Evolutionary conservation across 2,329 filamentous ascomycete genomes (phyloP).

Genomic region (Paramyrothecium roridum): DNA sequence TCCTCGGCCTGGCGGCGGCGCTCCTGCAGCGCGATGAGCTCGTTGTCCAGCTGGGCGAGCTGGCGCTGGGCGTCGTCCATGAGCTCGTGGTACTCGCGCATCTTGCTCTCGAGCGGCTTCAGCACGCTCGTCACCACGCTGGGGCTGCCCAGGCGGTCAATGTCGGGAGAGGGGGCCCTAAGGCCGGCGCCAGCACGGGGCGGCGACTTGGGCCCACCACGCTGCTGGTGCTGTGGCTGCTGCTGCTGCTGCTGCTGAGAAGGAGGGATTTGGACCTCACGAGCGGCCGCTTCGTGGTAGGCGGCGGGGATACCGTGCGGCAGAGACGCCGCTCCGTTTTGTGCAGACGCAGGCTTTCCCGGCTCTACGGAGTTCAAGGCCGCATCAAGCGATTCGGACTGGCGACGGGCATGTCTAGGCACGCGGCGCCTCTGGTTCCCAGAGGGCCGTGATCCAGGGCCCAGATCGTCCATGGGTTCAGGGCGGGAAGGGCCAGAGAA

Average conservation of each 20-base stretch:
- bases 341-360: neutral
- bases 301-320: neutral
- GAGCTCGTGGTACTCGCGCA: slow-evolving; percentile 37
- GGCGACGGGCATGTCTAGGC: neutral
- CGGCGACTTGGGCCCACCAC: neutral
- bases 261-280: neutral
- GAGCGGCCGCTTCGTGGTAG: neutral
- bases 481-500: neutral
- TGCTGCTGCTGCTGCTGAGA: neutral
- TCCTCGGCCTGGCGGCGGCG: slow-evolving; percentile 36
- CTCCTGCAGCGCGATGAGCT: slow-evolving; percentile 37
- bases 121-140: slow-evolving; percentile 40
- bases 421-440: neutral
- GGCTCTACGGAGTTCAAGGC: neutral
- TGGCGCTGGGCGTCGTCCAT: slow-evolving; percentile 39
- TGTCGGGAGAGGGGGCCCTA: slow-evolving; percentile 9
- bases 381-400: neutral
- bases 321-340: neutral
- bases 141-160: slow-evolving; percentile 41
- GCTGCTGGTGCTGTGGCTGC: neutral
- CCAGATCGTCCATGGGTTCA: neutral
- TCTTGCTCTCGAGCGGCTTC: slow-evolving; percentile 41
- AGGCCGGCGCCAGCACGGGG: neutral
- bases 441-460: neutral
- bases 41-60: slow-evolving; percentile 39